These are phyloP conservation scores for Hypoxylon lenormandii DNA, from an alignment of 495 filamentous ascomycete genomes.

Conservation along the genomic window DNA sequence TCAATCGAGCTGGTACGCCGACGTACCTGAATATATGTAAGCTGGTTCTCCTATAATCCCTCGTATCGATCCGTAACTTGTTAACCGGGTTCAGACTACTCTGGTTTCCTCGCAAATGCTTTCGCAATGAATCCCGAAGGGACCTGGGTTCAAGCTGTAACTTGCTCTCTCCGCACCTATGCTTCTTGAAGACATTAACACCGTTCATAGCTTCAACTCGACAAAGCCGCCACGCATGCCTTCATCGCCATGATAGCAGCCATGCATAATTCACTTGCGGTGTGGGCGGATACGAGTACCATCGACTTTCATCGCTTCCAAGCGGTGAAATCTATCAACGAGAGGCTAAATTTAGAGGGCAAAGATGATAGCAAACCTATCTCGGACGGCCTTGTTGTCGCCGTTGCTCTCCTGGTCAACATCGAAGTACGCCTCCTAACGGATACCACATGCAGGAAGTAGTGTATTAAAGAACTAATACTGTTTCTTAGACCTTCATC, in stretches of 20 bases:
- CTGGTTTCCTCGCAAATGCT: slow-evolving; percentile 50
- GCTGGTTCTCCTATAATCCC: neutral
- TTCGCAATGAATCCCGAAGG: slow-evolving; percentile 53
- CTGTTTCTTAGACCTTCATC: slow-evolving; percentile 40
- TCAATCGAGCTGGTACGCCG: slow-evolving; percentile 43
- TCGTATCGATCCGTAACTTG: neutral
- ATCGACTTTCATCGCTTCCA: slow-evolving; percentile 51
- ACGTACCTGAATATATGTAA: slow-evolving; percentile 51
- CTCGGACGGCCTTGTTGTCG: slow-evolving; percentile 49
- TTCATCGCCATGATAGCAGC: slow-evolving; percentile 51
- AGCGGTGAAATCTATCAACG: slow-evolving; percentile 50
- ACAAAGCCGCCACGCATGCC: slow-evolving; percentile 49
- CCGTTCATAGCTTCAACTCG: slow-evolving; percentile 43
- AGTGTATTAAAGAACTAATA: neutral
- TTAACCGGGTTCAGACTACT: slow-evolving; percentile 44
- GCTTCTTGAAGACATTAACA: slow-evolving; percentile 4
- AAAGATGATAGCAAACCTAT: slow-evolving; percentile 46
- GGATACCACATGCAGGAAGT: neutral
- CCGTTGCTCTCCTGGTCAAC: slow-evolving; percentile 49
- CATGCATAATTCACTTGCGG: slow-evolving; percentile 50
- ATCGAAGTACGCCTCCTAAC: slow-evolving; percentile 33
- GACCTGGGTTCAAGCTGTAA: slow-evolving; percentile 49
- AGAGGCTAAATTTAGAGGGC: slow-evolving; percentile 49
- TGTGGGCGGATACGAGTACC: slow-evolving; percentile 49
- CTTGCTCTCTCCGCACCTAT: neutral